phyloP scores from a whole-genome alignment of 345 rosid species.

The Psidium guajava region DNA sequence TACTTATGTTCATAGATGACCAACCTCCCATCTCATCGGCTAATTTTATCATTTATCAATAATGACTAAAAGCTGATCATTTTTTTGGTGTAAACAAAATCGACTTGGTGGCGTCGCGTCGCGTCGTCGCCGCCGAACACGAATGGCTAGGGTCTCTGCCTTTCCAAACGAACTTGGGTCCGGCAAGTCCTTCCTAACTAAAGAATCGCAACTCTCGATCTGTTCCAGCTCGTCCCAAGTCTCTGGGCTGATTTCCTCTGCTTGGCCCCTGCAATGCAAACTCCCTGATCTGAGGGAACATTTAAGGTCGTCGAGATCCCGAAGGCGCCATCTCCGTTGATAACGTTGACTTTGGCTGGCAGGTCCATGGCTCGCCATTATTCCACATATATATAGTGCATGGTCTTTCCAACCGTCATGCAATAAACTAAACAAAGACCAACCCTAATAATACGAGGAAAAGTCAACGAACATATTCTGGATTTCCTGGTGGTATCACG shows the following conservation, averaged over 20 bases:
- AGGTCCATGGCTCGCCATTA: too few relatives aligned
- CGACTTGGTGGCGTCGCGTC: background rate
- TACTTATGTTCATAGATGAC: too few relatives aligned
- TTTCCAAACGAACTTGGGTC: too few relatives aligned
- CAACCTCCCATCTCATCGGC: too few relatives aligned
- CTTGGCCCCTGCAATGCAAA: background rate
- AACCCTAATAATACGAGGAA: background rate
- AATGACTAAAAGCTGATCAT: too few relatives aligned
- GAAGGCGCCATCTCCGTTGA: background rate
- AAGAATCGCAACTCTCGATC: background rate
- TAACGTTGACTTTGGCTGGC: background rate
- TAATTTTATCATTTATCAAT: too few relatives aligned
- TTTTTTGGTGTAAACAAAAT: background rate
- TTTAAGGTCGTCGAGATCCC: background rate
- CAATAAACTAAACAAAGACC: too few relatives aligned
- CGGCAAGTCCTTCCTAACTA: background rate
- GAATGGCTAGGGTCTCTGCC: background rate
- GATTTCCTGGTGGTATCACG: background rate
- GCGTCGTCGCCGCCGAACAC: background rate
- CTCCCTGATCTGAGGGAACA: background rate
- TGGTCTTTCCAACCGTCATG: background rate
- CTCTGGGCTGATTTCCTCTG: background rate
- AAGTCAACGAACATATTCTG: background rate
- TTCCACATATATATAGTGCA: background rate
- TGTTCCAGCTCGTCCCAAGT: background rate